Conservation (phyloP, 108 stramenopile genomes). For the Pseudonitzschia delicatissima region DNA sequence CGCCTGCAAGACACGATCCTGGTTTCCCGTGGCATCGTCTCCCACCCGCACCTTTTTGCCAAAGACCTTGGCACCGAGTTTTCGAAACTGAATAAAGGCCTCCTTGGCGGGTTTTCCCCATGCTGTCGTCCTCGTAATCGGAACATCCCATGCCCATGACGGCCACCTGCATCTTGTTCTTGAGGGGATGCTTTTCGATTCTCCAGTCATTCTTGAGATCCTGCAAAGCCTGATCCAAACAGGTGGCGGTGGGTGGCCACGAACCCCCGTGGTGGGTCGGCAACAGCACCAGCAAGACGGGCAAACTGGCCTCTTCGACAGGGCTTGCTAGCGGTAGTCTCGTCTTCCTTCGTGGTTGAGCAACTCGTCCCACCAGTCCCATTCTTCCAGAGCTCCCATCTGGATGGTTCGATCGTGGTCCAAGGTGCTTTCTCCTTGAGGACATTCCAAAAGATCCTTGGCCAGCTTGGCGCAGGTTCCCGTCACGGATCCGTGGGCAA, state of each 20-base stretch:
- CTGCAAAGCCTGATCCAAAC: conserved; percentile 46
- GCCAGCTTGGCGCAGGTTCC: conserved; percentile 69
- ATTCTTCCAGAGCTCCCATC: conserved; percentile 46
- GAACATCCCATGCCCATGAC: conserved; percentile 84
- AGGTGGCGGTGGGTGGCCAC: conserved; percentile 50
- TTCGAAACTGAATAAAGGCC: conserved; percentile 46
- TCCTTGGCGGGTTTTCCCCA: conserved; percentile 82
- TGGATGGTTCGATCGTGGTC: conserved; percentile 34
- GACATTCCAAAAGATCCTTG: conserved; percentile 25
- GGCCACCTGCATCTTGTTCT: conserved; percentile 42
- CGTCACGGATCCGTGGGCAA: conserved; percentile 78
- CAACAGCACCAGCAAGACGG: conserved; percentile 55
- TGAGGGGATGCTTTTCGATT: conserved; percentile 73
- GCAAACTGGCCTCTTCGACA: conserved; percentile 8
- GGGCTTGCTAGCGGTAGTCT: neutral
- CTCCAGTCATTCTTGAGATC: conserved; percentile 83
- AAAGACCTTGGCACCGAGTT: conserved; percentile 61
- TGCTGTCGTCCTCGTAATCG: conserved; percentile 73
- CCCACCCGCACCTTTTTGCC: conserved; percentile 49
- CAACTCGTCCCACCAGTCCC: conserved; percentile 93
- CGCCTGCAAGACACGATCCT: conserved; percentile 39
- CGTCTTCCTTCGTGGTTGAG: conserved; percentile 48
- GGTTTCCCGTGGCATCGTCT: conserved; percentile 78
- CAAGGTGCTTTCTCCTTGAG: conserved; percentile 13
- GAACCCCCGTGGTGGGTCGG: conserved; percentile 81